Evolutionary conservation across 1,284 basidiomycete genomes (phyloP), one percentile per base, ranked within the genome.

Genomic region (Lentinula novae-zelandiae): DNA sequence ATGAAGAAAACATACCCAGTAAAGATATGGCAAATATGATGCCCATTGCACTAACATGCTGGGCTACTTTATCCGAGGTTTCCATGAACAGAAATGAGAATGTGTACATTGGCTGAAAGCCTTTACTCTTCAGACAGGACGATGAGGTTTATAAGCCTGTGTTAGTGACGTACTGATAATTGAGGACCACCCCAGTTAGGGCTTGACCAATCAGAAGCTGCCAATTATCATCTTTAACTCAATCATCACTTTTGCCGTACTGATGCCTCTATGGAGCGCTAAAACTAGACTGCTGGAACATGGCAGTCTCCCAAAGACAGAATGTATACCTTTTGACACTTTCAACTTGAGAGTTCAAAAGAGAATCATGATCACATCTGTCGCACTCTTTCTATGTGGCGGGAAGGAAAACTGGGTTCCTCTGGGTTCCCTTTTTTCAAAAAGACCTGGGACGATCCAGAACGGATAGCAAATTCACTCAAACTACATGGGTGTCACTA

Each of bases 11-110:
- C 72, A 22, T 57, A 77, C 76, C 75, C 46, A 77, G 72, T 53
- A 82, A 73, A 58, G 81, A 82, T 22, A 78, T 72, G 40, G 73
- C 61, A 54, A 80, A 73, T 57, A 82, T 78, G 60, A 71, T 66
- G 33, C 74, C 62, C 68, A 79, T 78, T 31, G 76, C 76, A 8
- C 65, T 39, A 5, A 73, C 27, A 22, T 61, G 57, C 48, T 60
- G 53, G 36, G 44, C 31, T 53, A 53, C 31, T 53, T 17, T 36
- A 10, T 39, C 52, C 36, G 44, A 46, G 9, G 15, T 46, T 46
- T 46, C 44, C 44, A 46, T 46, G 44, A 22, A 8, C 44, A 46
- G 10, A 20, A 46, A 5, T 46, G 44, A 46, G 22, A 46, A n/a
- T 9, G n/a, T 46, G 7, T 20, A 20, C 44, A 46, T 46, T 46